Evolutionary conservation across 441 rosid species (phyloP).

Genomic region (Populus tomentosa): DNA sequence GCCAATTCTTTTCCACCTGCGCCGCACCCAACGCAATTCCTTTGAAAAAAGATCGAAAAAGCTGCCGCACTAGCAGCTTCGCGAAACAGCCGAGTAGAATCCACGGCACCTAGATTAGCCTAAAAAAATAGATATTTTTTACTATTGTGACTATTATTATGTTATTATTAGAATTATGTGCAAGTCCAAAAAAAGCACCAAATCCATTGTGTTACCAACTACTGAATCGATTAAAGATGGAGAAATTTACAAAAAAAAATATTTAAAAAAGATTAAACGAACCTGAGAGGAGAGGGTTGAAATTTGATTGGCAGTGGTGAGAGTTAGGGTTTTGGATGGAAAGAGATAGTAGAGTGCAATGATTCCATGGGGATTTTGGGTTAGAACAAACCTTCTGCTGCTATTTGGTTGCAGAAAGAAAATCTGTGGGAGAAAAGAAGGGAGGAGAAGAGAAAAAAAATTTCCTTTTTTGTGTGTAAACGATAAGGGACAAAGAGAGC

Average conservation of each 20-base stretch:
- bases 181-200: too few relatives aligned
- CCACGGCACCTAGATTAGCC: too few relatives aligned
- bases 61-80: neutral
- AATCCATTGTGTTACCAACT: neutral
- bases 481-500: slow-evolving; percentile 44
- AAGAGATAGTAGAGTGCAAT: neutral
- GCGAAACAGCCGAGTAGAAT: neutral
- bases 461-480: slow-evolving; percentile 4
- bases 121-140: too few relatives aligned
- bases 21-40: slow-evolving; percentile 3
- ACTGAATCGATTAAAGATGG: neutral
- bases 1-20: neutral
- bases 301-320: slow-evolving; percentile 18
- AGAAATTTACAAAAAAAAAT: neutral
- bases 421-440: slow-evolving; percentile 14
- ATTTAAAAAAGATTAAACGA: neutral
- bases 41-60: slow-evolving; percentile 5
- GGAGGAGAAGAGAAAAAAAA: slow-evolving; percentile 16
- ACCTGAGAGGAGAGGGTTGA: neutral
- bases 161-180: neutral
- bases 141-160: too few relatives aligned
- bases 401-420: slow-evolving; percentile 21
- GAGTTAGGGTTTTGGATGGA: neutral
- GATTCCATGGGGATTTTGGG: neutral
- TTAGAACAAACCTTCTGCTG: slow-evolving; percentile 8